Evolutionary conservation across 352 stramenopile genomes (phyloP).

Genomic region (Globisporangium canariense): DNA sequence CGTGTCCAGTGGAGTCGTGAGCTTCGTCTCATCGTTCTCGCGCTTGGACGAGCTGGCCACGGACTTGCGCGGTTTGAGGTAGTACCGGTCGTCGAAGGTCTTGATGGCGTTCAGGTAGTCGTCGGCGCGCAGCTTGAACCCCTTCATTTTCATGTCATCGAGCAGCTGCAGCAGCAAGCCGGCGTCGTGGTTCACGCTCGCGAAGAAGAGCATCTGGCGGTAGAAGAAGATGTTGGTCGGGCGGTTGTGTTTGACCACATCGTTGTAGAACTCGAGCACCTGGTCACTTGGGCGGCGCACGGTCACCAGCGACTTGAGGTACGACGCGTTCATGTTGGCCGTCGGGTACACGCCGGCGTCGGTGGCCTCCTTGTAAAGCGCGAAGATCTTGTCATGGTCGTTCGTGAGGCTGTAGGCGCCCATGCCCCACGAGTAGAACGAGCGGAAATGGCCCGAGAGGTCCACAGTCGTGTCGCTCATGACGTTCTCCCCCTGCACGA

Average conservation of each 20-base stretch:
- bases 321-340: slow-evolving; percentile 64
- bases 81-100: slow-evolving; percentile 49
- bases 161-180: slow-evolving; percentile 35
- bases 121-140: slow-evolving; percentile 48
- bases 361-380: slow-evolving; percentile 45
- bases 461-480: slow-evolving; percentile 36
- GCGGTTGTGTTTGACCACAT: slow-evolving; percentile 32
- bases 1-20: slow-evolving; percentile 35
- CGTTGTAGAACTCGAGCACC: slow-evolving; percentile 45
- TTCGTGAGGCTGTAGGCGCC: slow-evolving; percentile 31
- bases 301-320: slow-evolving; percentile 41
- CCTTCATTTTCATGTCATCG: slow-evolving; percentile 67
- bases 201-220: slow-evolving; percentile 46
- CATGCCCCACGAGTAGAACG: slow-evolving; percentile 70
- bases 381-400: slow-evolving; percentile 32
- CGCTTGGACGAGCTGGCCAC: slow-evolving; percentile 13
- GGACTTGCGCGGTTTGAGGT: slow-evolving; percentile 15
- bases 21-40: slow-evolving; percentile 7
- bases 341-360: slow-evolving; percentile 46
- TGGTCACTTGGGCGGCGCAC: slow-evolving; percentile 29
- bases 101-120: slow-evolving; percentile 55
- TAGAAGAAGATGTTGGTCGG: slow-evolving; percentile 67
- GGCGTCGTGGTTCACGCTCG: slow-evolving; percentile 26
- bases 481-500: slow-evolving; percentile 30
- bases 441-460: slow-evolving; percentile 42